Conservation (phyloP, 192 early-diverging fungal genomes). For the Lunasporangiospora selenospora region DNA sequence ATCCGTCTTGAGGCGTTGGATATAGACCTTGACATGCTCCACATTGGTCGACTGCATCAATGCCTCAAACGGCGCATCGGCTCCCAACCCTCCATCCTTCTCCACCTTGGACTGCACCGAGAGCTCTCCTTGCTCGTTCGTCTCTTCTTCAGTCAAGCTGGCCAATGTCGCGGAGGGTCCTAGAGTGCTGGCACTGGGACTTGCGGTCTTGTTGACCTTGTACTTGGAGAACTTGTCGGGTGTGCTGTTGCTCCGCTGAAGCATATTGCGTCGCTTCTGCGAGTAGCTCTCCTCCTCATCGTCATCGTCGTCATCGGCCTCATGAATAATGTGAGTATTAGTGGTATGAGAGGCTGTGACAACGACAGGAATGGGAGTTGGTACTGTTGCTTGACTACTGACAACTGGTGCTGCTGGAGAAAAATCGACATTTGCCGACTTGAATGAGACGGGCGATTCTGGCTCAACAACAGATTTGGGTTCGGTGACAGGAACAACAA, state of each 20-base stretch:
- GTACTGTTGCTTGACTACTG: background rate
- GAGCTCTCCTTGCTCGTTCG: constrained; percentile 12
- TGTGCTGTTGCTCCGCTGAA: constrained; percentile 28
- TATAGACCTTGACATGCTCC: constrained; percentile 35
- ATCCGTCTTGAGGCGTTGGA: constrained; percentile 46
- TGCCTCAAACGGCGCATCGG: constrained; percentile 25
- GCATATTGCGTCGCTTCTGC: constrained; percentile 9
- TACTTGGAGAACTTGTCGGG: constrained; percentile 45
- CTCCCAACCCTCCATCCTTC: constrained; percentile 18
- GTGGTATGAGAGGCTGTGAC: too few relatives aligned
- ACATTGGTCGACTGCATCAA: constrained; percentile 26
- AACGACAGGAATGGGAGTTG: background rate
- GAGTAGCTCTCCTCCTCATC: constrained; percentile 18
- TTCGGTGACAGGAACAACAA: background rate
- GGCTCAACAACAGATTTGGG: background rate
- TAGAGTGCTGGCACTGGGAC: background rate
- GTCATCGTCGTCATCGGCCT: constrained; percentile 24
- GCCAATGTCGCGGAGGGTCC: constrained; percentile 1
- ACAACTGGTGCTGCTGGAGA: background rate
- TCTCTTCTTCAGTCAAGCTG: constrained; percentile 13
- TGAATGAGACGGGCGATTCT: background rate
- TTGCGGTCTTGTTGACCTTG: constrained; percentile 9
- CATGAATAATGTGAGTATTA: constrained; percentile 2
- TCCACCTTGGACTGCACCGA: background rate
- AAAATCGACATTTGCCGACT: too few relatives aligned